Evolutionary conservation across 331 rosid species (phyloP), one percentile per base, ranked within the genome.

Genomic region (Malus hybrid): DNA sequence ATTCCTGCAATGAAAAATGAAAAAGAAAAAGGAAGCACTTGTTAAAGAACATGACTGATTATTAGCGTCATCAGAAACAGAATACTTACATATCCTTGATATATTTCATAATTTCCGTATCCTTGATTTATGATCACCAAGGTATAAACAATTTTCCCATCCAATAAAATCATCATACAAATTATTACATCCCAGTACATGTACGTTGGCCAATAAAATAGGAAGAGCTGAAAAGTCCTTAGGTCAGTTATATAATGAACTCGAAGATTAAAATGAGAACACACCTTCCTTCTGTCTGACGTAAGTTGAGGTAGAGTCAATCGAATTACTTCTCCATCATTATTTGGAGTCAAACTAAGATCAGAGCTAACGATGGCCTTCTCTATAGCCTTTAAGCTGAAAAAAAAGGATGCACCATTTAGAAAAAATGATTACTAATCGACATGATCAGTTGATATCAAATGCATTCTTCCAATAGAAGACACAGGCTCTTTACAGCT

Each of bases 281-380:
- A 42, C 78, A 95, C 99, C 99, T 95, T 95, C 79, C 96, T 89
- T 79, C 99, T 90, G 6, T 95, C 99, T 65, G 93, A 80, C 52
- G 99, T 92, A 80, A 92, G 88, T 65, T 87, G 97, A 73, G 99
- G 99, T 75, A 95, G 68, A 57, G 88, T 82, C 86, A 95, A 68
- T 31, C 97, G 79, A 82, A 95, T 92, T 65, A 83, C 78, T 15
- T 95, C 97, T 74, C 99, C 99, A 72, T 95, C 97, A 62, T 95
- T 95, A 80, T 92, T 95, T 60, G 99, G 99, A 71, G 99, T 92
- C 93, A 95, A 46, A 69, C 97, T 93, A 77, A 95, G 84, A 88
- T 89, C 70, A 83, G 99, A 95, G 83, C 69, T 82, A 71, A 92
- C 97, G 65, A 95, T 89, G 74, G 99, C 97, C 86, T 95, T 95